A percentile compares a stretch with the other conserved stretches of the same genome.
phyloP scores from a whole-genome alignment of 2,329 filamentous ascomycete species.

The Aspergillus novofumigatus region DNA sequence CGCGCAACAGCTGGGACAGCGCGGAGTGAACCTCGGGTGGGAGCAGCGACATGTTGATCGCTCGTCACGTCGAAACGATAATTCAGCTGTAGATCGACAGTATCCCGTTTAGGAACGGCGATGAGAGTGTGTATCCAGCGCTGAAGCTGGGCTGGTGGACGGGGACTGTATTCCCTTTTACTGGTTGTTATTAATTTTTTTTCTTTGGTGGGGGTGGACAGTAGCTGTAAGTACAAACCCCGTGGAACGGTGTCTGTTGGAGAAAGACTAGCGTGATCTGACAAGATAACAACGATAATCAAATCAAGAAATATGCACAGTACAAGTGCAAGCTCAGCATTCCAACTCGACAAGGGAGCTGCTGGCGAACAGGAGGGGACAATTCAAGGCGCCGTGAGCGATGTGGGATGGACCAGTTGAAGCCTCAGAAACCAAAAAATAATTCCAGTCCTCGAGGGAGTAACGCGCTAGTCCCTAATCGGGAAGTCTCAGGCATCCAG shows the following conservation, averaged over 20 bases:
- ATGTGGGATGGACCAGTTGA: slow-evolving; percentile 6
- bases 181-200: background rate
- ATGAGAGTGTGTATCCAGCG: background rate
- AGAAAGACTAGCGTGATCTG: background rate
- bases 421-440: slow-evolving; percentile 7
- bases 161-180: background rate
- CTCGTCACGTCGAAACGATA: slow-evolving; percentile 5
- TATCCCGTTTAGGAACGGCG: background rate
- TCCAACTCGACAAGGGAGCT: slow-evolving; percentile 17
- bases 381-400: background rate
- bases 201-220: background rate
- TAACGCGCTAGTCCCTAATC: slow-evolving; percentile 17
- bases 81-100: background rate
- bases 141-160: background rate
- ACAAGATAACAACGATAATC: background rate
- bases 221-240: background rate
- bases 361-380: slow-evolving; percentile 8
- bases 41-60: slow-evolving; percentile 71
- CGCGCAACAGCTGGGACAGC: slow-evolving; percentile 80
- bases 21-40: slow-evolving; percentile 78
- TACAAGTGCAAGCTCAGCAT: slow-evolving; percentile 23
- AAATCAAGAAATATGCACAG: slow-evolving; percentile 11
- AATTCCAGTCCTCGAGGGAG: slow-evolving; percentile 12
- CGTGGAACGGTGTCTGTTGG: background rate
- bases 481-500: slow-evolving; percentile 8